Percentiles rank a stretch among this genome's conserved stretches.
Conservation (phyloP, 495 filamentous ascomycete species). For the Oleoguttula mirabilis region DNA sequence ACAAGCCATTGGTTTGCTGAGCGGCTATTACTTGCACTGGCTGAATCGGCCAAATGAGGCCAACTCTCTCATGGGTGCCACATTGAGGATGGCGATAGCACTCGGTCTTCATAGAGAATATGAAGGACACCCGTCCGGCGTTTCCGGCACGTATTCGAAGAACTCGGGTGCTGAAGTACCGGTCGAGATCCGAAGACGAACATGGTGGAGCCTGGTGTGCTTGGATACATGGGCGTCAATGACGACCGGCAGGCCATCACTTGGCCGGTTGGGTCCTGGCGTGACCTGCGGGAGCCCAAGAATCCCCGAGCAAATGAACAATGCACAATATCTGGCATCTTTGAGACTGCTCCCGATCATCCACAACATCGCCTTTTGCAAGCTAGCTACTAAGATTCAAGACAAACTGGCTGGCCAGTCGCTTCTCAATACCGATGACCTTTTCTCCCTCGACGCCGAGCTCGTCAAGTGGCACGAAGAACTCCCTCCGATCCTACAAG, state of each 20-base stretch:
- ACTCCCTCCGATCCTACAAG: conserved; percentile 52
- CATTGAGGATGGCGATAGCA: conserved; percentile 56
- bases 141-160: neutral
- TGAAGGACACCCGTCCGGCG: conserved; percentile 33
- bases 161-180: conserved; percentile 26
- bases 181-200: conserved; percentile 53
- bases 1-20: conserved; percentile 58
- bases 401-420: conserved; percentile 61
- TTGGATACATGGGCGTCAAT: conserved; percentile 69
- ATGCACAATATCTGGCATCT: conserved; percentile 33
- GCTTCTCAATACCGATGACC: conserved; percentile 51
- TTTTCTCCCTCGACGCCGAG: conserved; percentile 51
- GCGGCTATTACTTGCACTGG: conserved; percentile 71
- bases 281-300: conserved; percentile 55
- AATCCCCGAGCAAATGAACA: conserved; percentile 12
- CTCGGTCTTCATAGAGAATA: conserved; percentile 68
- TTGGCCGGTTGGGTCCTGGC: conserved; percentile 60
- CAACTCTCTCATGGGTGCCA: conserved; percentile 52
- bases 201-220: conserved; percentile 74
- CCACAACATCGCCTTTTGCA: conserved; percentile 70
- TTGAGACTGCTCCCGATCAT: conserved; percentile 58
- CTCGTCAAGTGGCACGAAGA: conserved; percentile 60
- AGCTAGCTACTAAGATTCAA: conserved; percentile 65
- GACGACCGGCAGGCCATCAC: conserved; percentile 63
- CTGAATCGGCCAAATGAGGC: conserved; percentile 69